Evolutionary conservation across 2,329 filamentous ascomycete species (phyloP).

Genomic region (Pseudogymnoascus sp.): DNA sequence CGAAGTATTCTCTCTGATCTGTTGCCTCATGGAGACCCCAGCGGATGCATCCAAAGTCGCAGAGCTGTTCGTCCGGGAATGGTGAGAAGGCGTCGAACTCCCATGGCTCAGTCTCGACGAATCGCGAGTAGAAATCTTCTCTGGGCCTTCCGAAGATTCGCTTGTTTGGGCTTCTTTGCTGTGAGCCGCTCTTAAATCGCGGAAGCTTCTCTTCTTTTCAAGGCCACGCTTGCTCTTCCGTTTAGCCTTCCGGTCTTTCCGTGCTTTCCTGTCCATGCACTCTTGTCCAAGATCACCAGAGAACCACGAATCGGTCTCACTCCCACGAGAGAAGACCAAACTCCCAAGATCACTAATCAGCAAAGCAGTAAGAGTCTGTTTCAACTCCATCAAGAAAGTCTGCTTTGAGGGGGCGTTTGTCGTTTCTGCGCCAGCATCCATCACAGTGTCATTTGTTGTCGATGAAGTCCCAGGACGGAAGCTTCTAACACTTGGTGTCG

Average conservation of each 20-base stretch:
- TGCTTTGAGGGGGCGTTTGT: slow-evolving; percentile 59
- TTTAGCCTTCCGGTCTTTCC: slow-evolving; percentile 52
- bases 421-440: slow-evolving; percentile 46
- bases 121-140: slow-evolving; percentile 1
- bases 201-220: slow-evolving; percentile 62
- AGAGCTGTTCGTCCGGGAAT: slow-evolving; percentile 8
- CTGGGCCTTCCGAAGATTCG: neutral
- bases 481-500: slow-evolving; percentile 53
- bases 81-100: neutral
- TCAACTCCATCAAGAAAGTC: slow-evolving; percentile 68
- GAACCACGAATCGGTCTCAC: slow-evolving; percentile 90
- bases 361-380: slow-evolving; percentile 72
- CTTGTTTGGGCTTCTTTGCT: slow-evolving; percentile 25
- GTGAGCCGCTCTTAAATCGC: slow-evolving; percentile 49
- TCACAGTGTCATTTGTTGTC: slow-evolving; percentile 60
- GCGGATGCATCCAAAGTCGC: slow-evolving; percentile 10
- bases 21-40: neutral
- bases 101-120: slow-evolving; percentile 3
- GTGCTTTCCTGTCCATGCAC: slow-evolving; percentile 54
- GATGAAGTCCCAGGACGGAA: slow-evolving; percentile 57
- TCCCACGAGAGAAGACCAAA: slow-evolving; percentile 72
- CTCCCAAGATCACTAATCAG: slow-evolving; percentile 84
- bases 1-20: slow-evolving; percentile 17
- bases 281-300: slow-evolving; percentile 53
- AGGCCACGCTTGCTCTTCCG: slow-evolving; percentile 43